Base-by-base conservation (phyloP, 441 rosid species). In the Gossypium trilobum region DNA sequence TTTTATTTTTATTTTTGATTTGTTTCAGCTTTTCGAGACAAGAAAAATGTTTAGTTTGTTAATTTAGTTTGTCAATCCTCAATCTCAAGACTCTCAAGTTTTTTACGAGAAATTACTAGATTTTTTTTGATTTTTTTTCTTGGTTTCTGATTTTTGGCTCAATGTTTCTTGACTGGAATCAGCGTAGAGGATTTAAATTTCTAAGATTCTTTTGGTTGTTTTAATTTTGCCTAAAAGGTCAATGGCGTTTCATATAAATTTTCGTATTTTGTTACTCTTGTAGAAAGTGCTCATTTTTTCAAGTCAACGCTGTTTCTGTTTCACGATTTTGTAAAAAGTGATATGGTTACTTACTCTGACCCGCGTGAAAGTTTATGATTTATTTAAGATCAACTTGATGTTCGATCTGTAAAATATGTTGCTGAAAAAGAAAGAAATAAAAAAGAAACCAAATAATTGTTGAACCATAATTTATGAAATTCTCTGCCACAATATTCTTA, bases 401-500 rank as follows among this genome's bases (percentile, higher is more conserved):
- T 68, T 51, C 36, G 46, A 51, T 51, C 25, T 68, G 46, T 51
- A 29, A 9, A 51, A 51, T 68, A 16, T 68, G 10, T 68, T 16
- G 48, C 72, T 29, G 1, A 8, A 31, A 48, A 48, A 2, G n/a
- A 22, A 23, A 66, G 23, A 46, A 48, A 46, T 1, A 23, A 17
- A 1, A 59, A 25, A 5, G 36, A 58, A 13, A 57, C 4, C 1
- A 58, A 27, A 58, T 58, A 58, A 25, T 5, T 27, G 36, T 14
- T 71, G 42, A 22, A 42, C 39, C 42, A 13, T 56, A 68, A 64
- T 22, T 63, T 42, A 14, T 50, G 6, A 51, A 27, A 2, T 29
- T 68, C 9, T 68, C 22, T 27, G 48, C 48, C 60, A 29, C 61
- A 7, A 66, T 51, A 29, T 68, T 68, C 48, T 82, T 78, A 63